A percentile compares a stretch with the other conserved stretches of the same genome.
phyloP scores from a whole-genome alignment of 352 stramenopile genomes.

The Phytophthora colocasiae region DNA sequence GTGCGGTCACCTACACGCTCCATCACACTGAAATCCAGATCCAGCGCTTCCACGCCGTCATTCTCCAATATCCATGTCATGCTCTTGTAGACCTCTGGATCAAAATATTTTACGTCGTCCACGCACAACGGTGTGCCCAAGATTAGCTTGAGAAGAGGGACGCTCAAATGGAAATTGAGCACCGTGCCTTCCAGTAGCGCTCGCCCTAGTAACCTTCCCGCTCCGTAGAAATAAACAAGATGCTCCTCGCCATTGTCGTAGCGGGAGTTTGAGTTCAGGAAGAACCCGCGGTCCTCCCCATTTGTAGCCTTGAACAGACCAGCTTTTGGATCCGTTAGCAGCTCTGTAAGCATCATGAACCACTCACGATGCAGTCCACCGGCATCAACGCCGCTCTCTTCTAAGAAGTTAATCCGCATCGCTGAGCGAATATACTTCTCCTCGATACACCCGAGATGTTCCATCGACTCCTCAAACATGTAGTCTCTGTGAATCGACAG shows the following conservation, averaged over 20 bases:
- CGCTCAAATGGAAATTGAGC: conserved; percentile 94
- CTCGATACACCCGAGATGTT: conserved; percentile 62
- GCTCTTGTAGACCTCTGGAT: conserved; percentile 65
- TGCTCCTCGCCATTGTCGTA: conserved; percentile 71
- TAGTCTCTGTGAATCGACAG: conserved; percentile 57
- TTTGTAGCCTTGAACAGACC: conserved; percentile 70
- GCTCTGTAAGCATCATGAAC: conserved; percentile 83
- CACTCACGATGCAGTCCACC: conserved; percentile 90
- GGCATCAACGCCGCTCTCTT: conserved; percentile 85
- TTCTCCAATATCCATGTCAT: conserved; percentile 75
- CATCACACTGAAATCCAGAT: conserved; percentile 72
- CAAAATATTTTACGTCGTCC: conserved; percentile 92
- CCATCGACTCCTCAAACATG: conserved; percentile 72
- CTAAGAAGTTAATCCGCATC: conserved; percentile 83
- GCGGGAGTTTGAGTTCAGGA: conserved; percentile 70
- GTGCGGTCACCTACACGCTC: conserved; percentile 34
- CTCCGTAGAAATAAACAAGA: conserved; percentile 68
- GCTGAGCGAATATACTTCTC: conserved; percentile 62
- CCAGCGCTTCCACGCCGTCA: conserved; percentile 57
- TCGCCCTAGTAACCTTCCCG: conserved; percentile 62
- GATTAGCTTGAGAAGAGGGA: conserved; percentile 98
- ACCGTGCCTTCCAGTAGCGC: conserved; percentile 92
- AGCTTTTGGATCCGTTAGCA: conserved; percentile 49
- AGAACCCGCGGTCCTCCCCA: conserved; percentile 60
- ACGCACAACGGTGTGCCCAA: conserved; percentile 95